Percentiles rank a stretch among this genome's conserved stretches.
phyloP scores from a whole-genome alignment of 164 flowering plant species.

The Buxus sempervirens region DNA sequence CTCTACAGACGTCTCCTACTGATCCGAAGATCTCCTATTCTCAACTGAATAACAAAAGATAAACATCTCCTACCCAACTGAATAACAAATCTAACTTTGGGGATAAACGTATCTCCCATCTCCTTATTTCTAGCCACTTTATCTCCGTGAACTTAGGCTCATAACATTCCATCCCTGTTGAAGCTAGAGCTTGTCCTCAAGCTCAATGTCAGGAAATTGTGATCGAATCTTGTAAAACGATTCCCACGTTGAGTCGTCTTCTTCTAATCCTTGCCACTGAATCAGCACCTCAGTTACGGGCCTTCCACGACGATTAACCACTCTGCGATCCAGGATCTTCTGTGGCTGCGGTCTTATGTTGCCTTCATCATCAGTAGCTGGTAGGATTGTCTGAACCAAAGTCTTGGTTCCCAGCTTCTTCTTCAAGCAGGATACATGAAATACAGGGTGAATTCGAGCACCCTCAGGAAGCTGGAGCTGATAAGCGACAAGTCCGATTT shows the following conservation, averaged over 20 bases:
- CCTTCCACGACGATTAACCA: background rate
- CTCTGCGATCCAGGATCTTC: background rate
- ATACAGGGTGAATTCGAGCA: background rate
- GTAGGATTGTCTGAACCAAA: background rate
- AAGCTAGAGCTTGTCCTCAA: background rate
- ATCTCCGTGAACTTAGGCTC: too few species aligned
- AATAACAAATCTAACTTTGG: too few species aligned
- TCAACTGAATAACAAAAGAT: too few species aligned
- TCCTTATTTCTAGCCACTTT: too few species aligned
- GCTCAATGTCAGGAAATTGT: background rate
- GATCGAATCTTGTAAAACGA: background rate
- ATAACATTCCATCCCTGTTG: background rate
- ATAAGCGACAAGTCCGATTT: background rate
- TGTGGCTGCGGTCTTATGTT: background rate
- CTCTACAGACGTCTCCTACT: too few species aligned
- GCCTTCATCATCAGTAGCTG: background rate
- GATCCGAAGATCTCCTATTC: too few species aligned
- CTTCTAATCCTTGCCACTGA: background rate
- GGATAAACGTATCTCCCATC: too few species aligned
- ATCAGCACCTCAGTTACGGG: background rate
- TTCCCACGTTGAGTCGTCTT: background rate
- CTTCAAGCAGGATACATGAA: background rate
- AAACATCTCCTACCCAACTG: too few species aligned
- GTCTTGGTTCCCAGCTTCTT: background rate
- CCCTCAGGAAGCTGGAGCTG: background rate